Evolutionary conservation across 2,329 filamentous ascomycete species (phyloP), one percentile per base, ranked within the genome.

Genomic region (Mariannaea elegans): DNA sequence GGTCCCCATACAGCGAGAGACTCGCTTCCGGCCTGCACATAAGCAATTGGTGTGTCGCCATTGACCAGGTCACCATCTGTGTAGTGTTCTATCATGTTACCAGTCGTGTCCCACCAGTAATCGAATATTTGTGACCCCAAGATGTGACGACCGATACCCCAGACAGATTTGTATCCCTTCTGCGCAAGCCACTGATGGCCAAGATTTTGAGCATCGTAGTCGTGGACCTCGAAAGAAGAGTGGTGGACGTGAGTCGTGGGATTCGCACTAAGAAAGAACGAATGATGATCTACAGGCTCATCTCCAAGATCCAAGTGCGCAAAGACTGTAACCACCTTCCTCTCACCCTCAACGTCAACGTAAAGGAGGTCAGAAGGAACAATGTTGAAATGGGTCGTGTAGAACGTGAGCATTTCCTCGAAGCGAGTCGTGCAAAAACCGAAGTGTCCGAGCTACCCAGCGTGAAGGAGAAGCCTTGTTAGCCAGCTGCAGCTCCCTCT

Each of bases 61-160:
- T 87, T 87, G 0, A 88, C 84, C 48, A 87, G 54, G 73, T 89
- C 86, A 0, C 86, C 86, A 72, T 89, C 86, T 1, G 85, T 81
- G 69, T 89, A 89, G 65, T 87, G 84, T 71, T 87, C 84, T 45
- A 87, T 73, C 71, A 83, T 56, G 38, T 44, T 49, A 1, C 53
- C 53, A 12, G 24, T 56, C 2, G 53, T 31, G 12, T 56, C 53
- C 16, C 53, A 24, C 45, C 45, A 56, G 21, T 56, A 56, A 29
- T 56, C 53, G 3, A 56, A 56, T 9, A 56, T 50, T 12, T 56
- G 45, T 2, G 53, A 81, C 1, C 86, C 86, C 19, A 88, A 71
- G 9, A 87, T 79, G 74, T 89, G 86, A 42, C 87, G 73, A 0
- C 87, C 87, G 0, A 89, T 81, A 0, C 87, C 87, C 87, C 86